Conservation (phyloP, 306 rosid species). For the Prunus salicina region DNA sequence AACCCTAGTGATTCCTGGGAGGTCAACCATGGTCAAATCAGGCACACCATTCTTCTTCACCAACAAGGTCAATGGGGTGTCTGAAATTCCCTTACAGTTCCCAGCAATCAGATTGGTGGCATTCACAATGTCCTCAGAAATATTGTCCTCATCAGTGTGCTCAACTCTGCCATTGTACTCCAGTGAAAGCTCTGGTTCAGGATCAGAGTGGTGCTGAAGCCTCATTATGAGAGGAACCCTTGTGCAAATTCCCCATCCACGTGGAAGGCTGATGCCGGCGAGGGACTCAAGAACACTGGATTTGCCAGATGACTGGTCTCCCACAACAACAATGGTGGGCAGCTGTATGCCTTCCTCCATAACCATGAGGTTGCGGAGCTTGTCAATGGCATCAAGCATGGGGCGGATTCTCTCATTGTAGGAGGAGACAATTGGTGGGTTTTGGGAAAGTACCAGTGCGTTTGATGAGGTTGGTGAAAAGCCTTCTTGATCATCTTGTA, state of each 20-base stretch:
- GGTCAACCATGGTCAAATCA: no score
- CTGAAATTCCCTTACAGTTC: background rate
- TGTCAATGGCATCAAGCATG: background rate
- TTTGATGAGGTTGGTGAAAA: no score
- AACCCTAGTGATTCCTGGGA: no score
- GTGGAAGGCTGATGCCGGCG: background rate
- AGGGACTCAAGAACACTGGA: background rate
- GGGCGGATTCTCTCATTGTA: background rate
- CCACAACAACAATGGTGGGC: background rate
- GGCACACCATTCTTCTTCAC: no score
- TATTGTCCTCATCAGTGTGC: background rate
- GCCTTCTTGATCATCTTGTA: no score
- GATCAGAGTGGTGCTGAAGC: background rate
- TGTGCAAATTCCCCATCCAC: background rate
- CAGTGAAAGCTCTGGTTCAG: background rate
- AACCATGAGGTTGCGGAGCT: background rate
- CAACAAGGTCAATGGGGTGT: background rate
- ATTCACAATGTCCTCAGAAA: background rate
- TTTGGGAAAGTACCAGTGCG: no score
- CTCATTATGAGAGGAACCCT: conserved; percentile 1
- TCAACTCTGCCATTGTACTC: background rate
- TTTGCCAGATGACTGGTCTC: background rate
- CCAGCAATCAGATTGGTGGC: background rate
- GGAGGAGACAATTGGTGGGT: background rate
- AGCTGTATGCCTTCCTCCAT: conserved; percentile 1